Conservation (phyloP, 345 rosid species). For the Rhodamnia argentea region DNA sequence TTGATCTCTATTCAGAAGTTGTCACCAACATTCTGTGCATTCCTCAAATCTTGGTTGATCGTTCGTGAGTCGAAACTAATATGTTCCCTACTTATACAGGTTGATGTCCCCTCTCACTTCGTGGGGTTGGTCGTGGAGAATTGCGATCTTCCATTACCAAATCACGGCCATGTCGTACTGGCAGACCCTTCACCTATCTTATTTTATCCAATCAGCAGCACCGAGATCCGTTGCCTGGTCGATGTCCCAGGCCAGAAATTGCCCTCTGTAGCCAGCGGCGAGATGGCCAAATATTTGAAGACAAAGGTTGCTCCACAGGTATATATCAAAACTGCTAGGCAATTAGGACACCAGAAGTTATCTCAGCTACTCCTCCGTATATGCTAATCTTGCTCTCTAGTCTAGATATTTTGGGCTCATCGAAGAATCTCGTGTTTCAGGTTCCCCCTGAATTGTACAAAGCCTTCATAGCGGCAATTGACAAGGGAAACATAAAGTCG, state of each 20-base stretch:
- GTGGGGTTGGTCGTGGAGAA: slow-evolving; percentile 61
- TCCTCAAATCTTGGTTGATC: background rate
- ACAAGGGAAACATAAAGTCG: slow-evolving; percentile 31
- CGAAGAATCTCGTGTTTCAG: slow-evolving; percentile 9
- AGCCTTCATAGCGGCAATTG: slow-evolving; percentile 27
- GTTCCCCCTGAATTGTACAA: slow-evolving; percentile 24
- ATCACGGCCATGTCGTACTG: slow-evolving; percentile 46
- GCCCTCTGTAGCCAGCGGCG: slow-evolving; percentile 58
- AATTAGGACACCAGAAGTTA: background rate
- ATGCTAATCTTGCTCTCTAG: background rate
- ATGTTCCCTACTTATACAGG: slow-evolving; percentile 18
- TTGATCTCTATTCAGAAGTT: background rate
- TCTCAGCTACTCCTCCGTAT: background rate
- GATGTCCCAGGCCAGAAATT: slow-evolving; percentile 53
- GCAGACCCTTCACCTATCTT: slow-evolving; percentile 50
- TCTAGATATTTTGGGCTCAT: background rate
- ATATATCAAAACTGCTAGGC: background rate
- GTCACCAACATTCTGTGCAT: background rate
- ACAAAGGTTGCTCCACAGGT: slow-evolving; percentile 45
- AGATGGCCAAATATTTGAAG: slow-evolving; percentile 53
- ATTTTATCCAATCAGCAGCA: slow-evolving; percentile 53
- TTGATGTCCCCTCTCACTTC: slow-evolving; percentile 45
- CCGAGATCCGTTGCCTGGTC: slow-evolving; percentile 59
- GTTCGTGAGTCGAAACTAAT: background rate
- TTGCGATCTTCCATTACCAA: slow-evolving; percentile 40